Evolutionary conservation across 148 eudicot species (phyloP), one percentile per base, ranked within the genome.

Genomic region (Euryodendron excelsum): DNA sequence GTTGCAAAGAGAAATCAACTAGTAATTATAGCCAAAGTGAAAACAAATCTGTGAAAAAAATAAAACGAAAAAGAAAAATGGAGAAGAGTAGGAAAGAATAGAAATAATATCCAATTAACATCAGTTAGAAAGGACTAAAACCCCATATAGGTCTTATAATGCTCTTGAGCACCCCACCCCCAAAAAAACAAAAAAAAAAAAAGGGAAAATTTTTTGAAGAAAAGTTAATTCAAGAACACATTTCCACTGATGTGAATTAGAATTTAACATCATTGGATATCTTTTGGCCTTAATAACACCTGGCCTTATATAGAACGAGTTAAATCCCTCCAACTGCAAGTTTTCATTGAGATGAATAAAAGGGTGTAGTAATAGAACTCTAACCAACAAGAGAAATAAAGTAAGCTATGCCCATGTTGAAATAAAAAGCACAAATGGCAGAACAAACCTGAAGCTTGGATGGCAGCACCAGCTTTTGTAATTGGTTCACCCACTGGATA

Each of bases 391-490:
- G 18, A 20, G 33, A 74, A 41, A 41, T 6, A 28, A 75, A 75
- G 64, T 44, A 62, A 41, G 39, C 69, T 27, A 44, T 62, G 69
- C 52, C 31, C 37, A 44, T 44, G 27, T 30, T 30, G 13, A 76
- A 66, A 58, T 37, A 75, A 76, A 14, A 33, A 30, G 63, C n/a
- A 15, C 0, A 4, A 50, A 12, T 17, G 63, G 76, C 47, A 73
- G 25, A 28, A 86, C 89, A 41, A 82, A 96, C 99, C 99, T 53
- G 95, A 93, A 82, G 98, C 98, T 85, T 93, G 99, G 60, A 91
- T 84, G 62, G 91, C 86, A 87, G 98, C 93, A 76, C 95, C 94
- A 67, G 83, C 78, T 79, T 96, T 96, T 67, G 41, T 47, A 58
- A 93, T 83, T 55, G 98, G 89, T 75, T 89, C 89, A 66, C 99